phyloP scores from a whole-genome alignment of 2,329 filamentous ascomycete species.

The Penicillium sp. region DNA sequence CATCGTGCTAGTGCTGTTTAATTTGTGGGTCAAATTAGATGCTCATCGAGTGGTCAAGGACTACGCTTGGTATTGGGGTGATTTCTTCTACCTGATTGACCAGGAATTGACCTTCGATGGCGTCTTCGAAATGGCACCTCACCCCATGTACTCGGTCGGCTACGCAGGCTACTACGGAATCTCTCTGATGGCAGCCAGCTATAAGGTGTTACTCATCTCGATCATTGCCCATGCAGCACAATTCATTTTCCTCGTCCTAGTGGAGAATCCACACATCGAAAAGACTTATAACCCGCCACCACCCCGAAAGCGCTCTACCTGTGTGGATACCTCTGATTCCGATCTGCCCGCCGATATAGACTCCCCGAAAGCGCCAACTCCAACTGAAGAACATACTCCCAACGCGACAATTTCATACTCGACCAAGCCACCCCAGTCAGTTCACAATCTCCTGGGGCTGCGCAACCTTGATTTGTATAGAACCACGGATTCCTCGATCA shows the following conservation, averaged over 20 bases:
- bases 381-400: constrained; percentile 35
- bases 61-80: constrained; percentile 99
- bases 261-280: constrained; percentile 97
- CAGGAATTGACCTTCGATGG: constrained; percentile 97
- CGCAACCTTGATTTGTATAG: constrained; percentile 85
- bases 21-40: constrained; percentile 97
- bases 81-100: constrained; percentile 98
- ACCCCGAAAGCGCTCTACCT: constrained; percentile 55
- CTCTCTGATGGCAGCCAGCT: constrained; percentile 96
- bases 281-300: constrained; percentile 92
- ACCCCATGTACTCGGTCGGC: constrained; percentile 98
- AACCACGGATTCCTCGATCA: constrained; percentile 74
- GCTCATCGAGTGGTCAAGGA: constrained; percentile 97
- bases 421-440: constrained; percentile 57
- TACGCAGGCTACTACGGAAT: constrained; percentile 98
- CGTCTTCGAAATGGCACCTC: constrained; percentile 97
- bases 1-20: constrained; percentile 79
- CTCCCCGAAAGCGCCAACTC: constrained; percentile 33
- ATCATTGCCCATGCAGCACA: constrained; percentile 91
- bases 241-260: constrained; percentile 83
- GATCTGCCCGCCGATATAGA: constrained; percentile 31
- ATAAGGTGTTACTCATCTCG: constrained; percentile 94
- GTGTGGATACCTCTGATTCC: constrained; percentile 28
- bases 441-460: constrained; percentile 79
- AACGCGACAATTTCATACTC: constrained; percentile 42